Conservation (phyloP, 1,139 yeast genomes). For the Groenewaldozyma sp. region DNA sequence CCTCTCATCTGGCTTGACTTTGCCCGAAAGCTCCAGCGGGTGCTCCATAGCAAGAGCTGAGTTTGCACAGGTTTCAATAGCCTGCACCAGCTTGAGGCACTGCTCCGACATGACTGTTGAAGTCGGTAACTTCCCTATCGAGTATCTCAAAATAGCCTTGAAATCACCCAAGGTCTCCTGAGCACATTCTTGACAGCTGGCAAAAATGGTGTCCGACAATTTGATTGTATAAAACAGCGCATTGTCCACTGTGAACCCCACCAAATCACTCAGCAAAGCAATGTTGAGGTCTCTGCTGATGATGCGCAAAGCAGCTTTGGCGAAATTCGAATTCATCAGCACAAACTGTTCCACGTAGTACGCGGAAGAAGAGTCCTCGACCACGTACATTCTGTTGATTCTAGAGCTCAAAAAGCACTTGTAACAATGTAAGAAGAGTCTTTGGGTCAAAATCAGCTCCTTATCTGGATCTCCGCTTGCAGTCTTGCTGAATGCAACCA, state of each 20-base stretch:
- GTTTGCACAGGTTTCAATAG: conserved; percentile 6
- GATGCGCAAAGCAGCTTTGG: conserved; percentile 7
- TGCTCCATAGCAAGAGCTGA: conserved; percentile 10
- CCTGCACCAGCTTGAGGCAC: conserved; percentile 10
- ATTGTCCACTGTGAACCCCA: conserved; percentile 14
- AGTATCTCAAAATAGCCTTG: conserved; percentile 2
- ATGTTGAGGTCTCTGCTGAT: conserved; percentile 8
- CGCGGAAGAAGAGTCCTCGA: conserved; percentile 9
- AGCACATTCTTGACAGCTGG: conserved; percentile 5
- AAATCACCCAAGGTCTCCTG: conserved; percentile 4
- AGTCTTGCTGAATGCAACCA: neutral
- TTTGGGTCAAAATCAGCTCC: conserved; percentile 5
- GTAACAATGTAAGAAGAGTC: conserved; percentile 9
- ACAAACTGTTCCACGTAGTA: conserved; percentile 11
- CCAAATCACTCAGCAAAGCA: conserved; percentile 11
- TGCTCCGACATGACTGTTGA: conserved; percentile 7
- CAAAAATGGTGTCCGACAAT: neutral
- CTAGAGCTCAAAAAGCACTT: conserved; percentile 14
- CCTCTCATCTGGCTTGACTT: neutral
- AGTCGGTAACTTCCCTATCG: conserved; percentile 1
- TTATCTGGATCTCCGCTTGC: neutral
- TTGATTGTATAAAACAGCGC: conserved; percentile 15
- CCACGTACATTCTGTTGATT: conserved; percentile 13
- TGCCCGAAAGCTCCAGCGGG: conserved; percentile 7
- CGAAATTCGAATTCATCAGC: conserved; percentile 10